These are phyloP conservation scores for Hypoxylon sp. DNA, from an alignment of 2,329 filamentous ascomycete species.

Conservation along the genomic window DNA sequence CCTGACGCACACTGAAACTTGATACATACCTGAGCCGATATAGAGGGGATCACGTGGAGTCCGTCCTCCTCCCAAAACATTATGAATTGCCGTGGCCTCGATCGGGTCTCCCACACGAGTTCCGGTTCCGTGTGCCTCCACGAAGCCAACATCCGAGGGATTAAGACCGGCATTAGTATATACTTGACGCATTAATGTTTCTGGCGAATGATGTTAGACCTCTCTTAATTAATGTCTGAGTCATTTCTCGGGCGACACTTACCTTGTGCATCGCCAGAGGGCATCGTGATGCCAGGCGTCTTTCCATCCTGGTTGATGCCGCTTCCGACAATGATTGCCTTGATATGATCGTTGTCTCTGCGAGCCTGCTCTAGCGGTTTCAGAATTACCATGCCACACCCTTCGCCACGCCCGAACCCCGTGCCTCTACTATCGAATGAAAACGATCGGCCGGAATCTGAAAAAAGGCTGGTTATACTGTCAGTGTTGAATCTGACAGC, in stretches of 20 bases:
- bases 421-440: conserved; percentile 67
- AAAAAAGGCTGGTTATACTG: conserved; percentile 60
- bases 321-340: conserved; percentile 65
- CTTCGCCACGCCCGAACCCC: conserved; percentile 75
- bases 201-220: conserved; percentile 48
- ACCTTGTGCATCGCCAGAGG: conserved; percentile 66
- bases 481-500: conserved; percentile 39
- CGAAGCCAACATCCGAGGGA: conserved; percentile 58
- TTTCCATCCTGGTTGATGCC: conserved; percentile 70
- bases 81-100: conserved; percentile 65
- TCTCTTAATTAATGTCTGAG: background rate
- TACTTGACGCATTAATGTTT: conserved; percentile 60
- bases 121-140: conserved; percentile 71
- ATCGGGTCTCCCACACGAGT: conserved; percentile 70
- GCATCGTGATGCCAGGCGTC: conserved; percentile 70
- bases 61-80: conserved; percentile 59
- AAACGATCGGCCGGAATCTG: conserved; percentile 65
- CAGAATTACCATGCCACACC: conserved; percentile 67
- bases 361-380: conserved; percentile 71
- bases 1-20: background rate
- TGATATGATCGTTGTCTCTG: conserved; percentile 68
- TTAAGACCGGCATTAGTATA: conserved; percentile 60
- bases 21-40: conserved; percentile 57
- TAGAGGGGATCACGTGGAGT: conserved; percentile 60
- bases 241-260: conserved; percentile 15